phyloP scores from a whole-genome alignment of 768 basidiomycete genomes.

The Floccularia luteovirens region DNA sequence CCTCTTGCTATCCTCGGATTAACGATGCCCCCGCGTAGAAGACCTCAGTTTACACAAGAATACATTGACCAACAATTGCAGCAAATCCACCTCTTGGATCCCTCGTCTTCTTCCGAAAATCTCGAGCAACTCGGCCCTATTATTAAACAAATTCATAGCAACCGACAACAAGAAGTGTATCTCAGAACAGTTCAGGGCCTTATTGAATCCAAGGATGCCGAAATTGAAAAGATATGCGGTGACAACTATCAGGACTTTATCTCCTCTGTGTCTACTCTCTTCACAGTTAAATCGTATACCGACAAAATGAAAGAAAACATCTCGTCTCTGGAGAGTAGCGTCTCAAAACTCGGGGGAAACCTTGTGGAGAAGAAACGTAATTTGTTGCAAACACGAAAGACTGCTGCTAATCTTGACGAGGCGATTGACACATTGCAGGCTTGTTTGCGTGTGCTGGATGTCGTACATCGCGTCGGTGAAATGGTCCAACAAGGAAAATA shows the following conservation, averaged over 20 bases:
- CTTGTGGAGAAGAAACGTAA: constrained; percentile 92
- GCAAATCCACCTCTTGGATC: constrained; percentile 84
- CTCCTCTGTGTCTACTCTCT: constrained; percentile 91
- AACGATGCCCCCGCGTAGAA: constrained; percentile 71
- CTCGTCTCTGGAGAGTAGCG: constrained; percentile 78
- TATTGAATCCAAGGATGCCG: constrained; percentile 89
- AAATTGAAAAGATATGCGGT: constrained; percentile 93
- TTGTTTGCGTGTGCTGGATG: constrained; percentile 86
- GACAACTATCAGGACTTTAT: constrained; percentile 99
- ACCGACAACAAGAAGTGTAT: constrained; percentile 83
- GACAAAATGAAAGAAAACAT: constrained; percentile 91
- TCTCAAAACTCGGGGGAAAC: constrained; percentile 80
- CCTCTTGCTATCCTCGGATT: constrained; percentile 12
- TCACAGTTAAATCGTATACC: constrained; percentile 94
- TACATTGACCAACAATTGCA: constrained; percentile 86
- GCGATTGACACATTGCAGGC: constrained; percentile 94
- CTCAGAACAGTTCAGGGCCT: constrained; percentile 80
- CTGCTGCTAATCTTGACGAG: constrained; percentile 91
- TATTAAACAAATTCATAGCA: constrained; percentile 88
- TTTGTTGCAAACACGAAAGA: constrained; percentile 84
- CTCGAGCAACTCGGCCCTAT: constrained; percentile 93
- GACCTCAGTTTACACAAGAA: constrained; percentile 72
- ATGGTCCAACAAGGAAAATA: constrained; percentile 93
- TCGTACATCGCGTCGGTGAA: constrained; percentile 85
- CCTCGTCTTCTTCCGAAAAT: constrained; percentile 86